Evolutionary conservation across 257 asterid species (phyloP).

Genomic region (Leonotis leonurus): DNA sequence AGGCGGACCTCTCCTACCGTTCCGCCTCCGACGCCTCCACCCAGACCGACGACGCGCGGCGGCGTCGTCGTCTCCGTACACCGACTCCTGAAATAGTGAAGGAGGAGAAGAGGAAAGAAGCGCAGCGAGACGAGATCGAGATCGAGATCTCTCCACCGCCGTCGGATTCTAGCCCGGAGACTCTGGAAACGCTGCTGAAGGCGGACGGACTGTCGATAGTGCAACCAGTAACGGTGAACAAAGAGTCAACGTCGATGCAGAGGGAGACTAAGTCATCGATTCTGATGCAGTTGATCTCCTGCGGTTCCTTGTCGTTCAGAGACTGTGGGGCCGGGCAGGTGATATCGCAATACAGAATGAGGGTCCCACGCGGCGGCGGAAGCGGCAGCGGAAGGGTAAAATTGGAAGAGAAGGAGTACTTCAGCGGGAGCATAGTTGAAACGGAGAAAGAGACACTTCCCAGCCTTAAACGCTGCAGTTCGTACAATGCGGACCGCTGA

Average conservation of each 20-base stretch:
- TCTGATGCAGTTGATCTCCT: slow-evolving; percentile 64
- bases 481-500: slow-evolving; percentile 64
- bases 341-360: slow-evolving; percentile 50
- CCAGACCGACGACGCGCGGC: slow-evolving; percentile 61
- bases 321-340: slow-evolving; percentile 69
- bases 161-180: slow-evolving; percentile 86
- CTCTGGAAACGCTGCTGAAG: slow-evolving; percentile 62
- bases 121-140: slow-evolving; percentile 21
- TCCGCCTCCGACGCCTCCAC: slow-evolving; percentile 58
- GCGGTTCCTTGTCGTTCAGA: slow-evolving; percentile 66
- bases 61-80: slow-evolving; percentile 44
- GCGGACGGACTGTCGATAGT: slow-evolving; percentile 41
- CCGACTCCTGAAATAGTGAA: slow-evolving; percentile 30
- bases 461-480: slow-evolving; percentile 55
- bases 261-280: slow-evolving; percentile 45
- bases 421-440: slow-evolving; percentile 63
- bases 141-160: slow-evolving; percentile 68
- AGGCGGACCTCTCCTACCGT: slow-evolving; percentile 27
- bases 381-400: slow-evolving; percentile 27
- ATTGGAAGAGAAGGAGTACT: slow-evolving; percentile 63
- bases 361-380: slow-evolving; percentile 57
- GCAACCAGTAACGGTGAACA: slow-evolving; percentile 23
- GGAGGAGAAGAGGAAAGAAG: slow-evolving; percentile 19
- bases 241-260: slow-evolving; percentile 18
- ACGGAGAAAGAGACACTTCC: slow-evolving; percentile 51